Evolutionary conservation across 169 alveolate species (phyloP).

Genomic region (Perkinsus olseni): DNA sequence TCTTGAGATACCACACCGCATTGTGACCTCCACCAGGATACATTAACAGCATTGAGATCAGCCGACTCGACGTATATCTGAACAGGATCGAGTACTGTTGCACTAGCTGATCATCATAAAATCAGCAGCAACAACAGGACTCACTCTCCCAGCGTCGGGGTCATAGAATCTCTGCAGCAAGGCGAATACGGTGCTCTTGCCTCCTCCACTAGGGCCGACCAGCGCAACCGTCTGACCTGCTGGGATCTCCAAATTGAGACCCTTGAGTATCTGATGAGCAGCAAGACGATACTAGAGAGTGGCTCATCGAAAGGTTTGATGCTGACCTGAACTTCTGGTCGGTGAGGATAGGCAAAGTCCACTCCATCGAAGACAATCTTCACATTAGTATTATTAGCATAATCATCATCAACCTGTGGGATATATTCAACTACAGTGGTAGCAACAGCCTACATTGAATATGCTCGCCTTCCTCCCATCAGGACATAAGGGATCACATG

Average conservation of each 20-base stretch:
- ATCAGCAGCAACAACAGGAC: background rate
- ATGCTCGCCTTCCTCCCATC: background rate
- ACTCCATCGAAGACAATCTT: background rate
- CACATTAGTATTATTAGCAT: too few relatives aligned
- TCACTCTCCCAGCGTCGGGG: conserved; percentile 36
- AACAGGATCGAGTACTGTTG: too few relatives aligned
- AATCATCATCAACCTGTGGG: background rate
- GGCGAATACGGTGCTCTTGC: conserved; percentile 66
- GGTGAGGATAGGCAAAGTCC: background rate
- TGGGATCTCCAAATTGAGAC: conserved; percentile 11
- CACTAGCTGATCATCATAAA: too few relatives aligned
- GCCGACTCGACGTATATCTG: background rate
- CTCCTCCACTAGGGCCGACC: conserved; percentile 71
- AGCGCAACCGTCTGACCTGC: conserved; percentile 60
- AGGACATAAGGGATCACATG: background rate
- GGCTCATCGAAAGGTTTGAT: too few relatives aligned
- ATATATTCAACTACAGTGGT: background rate
- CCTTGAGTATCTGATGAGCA: background rate
- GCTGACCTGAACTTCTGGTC: background rate
- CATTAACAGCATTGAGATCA: conserved; percentile 9
- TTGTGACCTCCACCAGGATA: conserved; percentile 41
- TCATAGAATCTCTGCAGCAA: conserved; percentile 62
- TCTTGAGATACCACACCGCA: conserved; percentile 52
- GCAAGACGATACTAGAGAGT: background rate
- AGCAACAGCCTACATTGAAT: too few relatives aligned